Evolutionary conservation across 306 rosid species (phyloP).

Genomic region (Senna siamea): DNA sequence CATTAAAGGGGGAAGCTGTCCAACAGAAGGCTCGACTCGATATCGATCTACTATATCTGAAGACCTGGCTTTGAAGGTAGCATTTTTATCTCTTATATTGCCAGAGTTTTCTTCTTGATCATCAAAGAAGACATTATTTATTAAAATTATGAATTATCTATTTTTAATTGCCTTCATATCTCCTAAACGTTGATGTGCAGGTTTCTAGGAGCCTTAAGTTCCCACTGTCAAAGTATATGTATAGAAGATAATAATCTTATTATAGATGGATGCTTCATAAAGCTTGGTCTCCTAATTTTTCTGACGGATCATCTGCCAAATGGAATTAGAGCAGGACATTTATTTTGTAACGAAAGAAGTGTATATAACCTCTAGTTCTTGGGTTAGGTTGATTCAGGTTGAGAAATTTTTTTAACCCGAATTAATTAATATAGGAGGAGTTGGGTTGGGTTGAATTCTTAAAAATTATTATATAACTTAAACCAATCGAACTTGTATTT

Average conservation of each 20-base stretch:
- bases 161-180: background rate
- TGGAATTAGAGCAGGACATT: background rate
- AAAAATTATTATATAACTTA: no score
- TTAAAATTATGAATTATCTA: slow-evolving; percentile 5
- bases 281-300: slow-evolving; percentile 23
- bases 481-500: no score
- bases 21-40: slow-evolving; percentile 83
- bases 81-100: slow-evolving; percentile 20
- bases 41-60: slow-evolving; percentile 79
- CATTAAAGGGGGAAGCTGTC: slow-evolving; percentile 83
- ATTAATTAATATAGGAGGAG: no score
- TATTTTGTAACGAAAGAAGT: background rate
- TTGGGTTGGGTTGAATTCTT: no score
- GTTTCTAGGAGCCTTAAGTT: slow-evolving; percentile 93
- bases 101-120: background rate
- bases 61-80: slow-evolving; percentile 80
- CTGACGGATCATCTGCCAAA: slow-evolving; percentile 13
- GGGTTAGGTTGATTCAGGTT: no score
- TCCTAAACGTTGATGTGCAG: slow-evolving; percentile 49
- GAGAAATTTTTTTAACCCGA: no score
- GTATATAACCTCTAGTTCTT: slow-evolving; percentile 8
- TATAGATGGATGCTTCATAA: slow-evolving; percentile 28
- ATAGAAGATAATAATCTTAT: slow-evolving; percentile 55
- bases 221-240: slow-evolving; percentile 84
- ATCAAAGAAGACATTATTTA: background rate